Conservation (phyloP, 805 yeast species). For the Kazachstania viticola region DNA sequence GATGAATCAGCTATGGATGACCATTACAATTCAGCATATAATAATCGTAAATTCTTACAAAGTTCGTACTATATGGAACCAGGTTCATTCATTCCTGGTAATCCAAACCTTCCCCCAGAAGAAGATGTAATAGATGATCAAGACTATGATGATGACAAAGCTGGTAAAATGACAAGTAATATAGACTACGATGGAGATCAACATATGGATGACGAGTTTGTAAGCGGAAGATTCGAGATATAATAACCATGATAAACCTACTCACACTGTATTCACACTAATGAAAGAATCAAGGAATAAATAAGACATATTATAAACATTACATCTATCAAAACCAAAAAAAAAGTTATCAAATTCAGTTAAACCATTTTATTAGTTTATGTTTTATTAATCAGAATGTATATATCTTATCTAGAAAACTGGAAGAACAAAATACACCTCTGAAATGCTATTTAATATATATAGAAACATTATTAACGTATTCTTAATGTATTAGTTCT, state of each 20-base stretch:
- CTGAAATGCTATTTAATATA: no score
- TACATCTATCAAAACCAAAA: no score
- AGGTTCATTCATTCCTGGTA: constrained; percentile 70
- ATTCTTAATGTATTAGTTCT: no score
- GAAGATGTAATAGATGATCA: constrained; percentile 61
- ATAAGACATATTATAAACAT: no score
- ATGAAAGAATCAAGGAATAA: no score
- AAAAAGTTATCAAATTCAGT: no score
- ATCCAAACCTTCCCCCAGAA: constrained; percentile 70
- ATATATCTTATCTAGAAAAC: no score
- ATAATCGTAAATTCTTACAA: constrained; percentile 25
- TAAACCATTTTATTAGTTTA: no score
- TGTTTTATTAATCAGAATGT: no score
- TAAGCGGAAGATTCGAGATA: constrained; percentile 81
- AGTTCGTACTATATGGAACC: constrained; percentile 36
- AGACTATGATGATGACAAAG: constrained; percentile 2
- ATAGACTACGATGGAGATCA: constrained; percentile 38
- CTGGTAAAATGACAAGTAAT: constrained; percentile 29
- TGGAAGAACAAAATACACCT: no score
- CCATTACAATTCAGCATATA: constrained; percentile 39
- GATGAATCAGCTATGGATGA: constrained; percentile 91
- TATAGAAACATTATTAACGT: no score
- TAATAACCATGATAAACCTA: constrained; percentile 26
- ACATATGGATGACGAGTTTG: constrained; percentile 70
- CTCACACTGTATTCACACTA: no score